Conservation (phyloP, 179 eudicot species). For the Carnegiea gigantea region DNA sequence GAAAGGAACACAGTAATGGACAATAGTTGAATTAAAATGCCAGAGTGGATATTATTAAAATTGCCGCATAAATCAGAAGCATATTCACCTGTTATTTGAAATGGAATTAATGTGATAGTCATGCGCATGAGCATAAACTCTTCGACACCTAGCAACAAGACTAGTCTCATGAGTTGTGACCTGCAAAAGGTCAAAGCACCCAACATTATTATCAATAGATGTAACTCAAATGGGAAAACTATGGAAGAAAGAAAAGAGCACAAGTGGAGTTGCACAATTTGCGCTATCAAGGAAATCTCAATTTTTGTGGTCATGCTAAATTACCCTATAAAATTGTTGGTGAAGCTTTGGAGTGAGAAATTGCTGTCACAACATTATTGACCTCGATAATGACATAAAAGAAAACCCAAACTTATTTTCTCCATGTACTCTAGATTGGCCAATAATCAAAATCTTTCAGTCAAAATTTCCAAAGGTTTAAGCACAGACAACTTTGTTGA, state of each 20-base stretch:
- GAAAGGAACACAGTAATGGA: neutral
- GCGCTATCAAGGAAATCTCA: neutral
- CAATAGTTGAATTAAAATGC: neutral
- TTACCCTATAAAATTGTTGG: neutral
- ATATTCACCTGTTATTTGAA: constrained; percentile 76
- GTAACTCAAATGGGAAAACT: neutral
- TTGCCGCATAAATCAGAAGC: neutral
- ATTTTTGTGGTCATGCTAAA: neutral
- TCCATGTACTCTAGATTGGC: neutral
- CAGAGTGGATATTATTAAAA: neutral
- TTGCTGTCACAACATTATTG: neutral
- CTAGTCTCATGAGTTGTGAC: constrained; percentile 78
- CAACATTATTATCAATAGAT: constrained; percentile 19
- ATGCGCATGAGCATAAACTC: constrained; percentile 97
- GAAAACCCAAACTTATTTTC: neutral
- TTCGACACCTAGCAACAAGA: constrained; percentile 83
- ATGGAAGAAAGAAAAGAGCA: neutral
- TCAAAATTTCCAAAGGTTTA: neutral
- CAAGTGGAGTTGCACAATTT: neutral
- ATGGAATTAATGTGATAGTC: constrained; percentile 94
- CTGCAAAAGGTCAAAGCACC: constrained; percentile 37
- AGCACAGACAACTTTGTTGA: neutral
- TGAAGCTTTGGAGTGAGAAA: neutral
- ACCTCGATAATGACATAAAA: neutral
- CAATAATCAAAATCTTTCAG: neutral